These are phyloP conservation scores for Diutina pseudorugosa DNA, from an alignment of 1,139 yeast genomes.

Conservation along the genomic window DNA sequence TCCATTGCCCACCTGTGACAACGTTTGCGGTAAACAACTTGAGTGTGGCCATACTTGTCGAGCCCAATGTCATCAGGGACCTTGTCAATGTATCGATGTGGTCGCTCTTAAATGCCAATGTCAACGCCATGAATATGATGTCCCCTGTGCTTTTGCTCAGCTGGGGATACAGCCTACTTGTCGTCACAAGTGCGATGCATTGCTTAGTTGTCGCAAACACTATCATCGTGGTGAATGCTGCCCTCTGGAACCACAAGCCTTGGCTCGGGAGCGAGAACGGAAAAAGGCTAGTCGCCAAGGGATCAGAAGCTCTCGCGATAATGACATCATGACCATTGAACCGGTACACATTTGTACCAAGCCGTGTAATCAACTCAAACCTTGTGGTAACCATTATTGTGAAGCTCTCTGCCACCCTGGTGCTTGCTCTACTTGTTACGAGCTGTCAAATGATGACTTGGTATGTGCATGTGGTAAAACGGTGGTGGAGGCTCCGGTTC, in stretches of 20 bases:
- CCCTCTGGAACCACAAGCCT: slow-evolving; percentile 49
- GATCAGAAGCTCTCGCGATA: slow-evolving; percentile 19
- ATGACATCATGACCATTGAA: slow-evolving; percentile 52
- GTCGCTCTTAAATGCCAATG: slow-evolving; percentile 41
- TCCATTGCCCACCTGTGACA: slow-evolving; percentile 63
- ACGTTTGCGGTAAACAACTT: slow-evolving; percentile 47
- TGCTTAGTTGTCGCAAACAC: slow-evolving; percentile 74
- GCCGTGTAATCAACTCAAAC: slow-evolving; percentile 51
- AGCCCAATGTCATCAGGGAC: slow-evolving; percentile 65
- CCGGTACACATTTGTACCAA: slow-evolving; percentile 68
- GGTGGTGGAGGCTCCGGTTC: slow-evolving; percentile 68
- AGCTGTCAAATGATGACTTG: slow-evolving; percentile 71
- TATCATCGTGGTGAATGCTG: slow-evolving; percentile 65
- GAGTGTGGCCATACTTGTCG: slow-evolving; percentile 68
- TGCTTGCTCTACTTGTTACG: slow-evolving; percentile 74
- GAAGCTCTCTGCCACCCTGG: slow-evolving; percentile 74
- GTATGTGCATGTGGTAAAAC: slow-evolving; percentile 82
- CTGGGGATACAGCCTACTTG: slow-evolving; percentile 49
- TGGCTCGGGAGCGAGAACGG: slow-evolving; percentile 45
- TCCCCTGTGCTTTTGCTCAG: slow-evolving; percentile 51
- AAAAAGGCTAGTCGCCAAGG: slow-evolving; percentile 38
- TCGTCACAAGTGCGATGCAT: slow-evolving; percentile 61
- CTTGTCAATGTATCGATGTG: slow-evolving; percentile 49
- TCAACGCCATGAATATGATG: slow-evolving; percentile 34
- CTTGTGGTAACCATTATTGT: slow-evolving; percentile 70